A percentile compares a stretch with the other conserved stretches of the same genome.
Conservation (phyloP, 2,329 filamentous ascomycete genomes). For the Eutypella sp. region DNA sequence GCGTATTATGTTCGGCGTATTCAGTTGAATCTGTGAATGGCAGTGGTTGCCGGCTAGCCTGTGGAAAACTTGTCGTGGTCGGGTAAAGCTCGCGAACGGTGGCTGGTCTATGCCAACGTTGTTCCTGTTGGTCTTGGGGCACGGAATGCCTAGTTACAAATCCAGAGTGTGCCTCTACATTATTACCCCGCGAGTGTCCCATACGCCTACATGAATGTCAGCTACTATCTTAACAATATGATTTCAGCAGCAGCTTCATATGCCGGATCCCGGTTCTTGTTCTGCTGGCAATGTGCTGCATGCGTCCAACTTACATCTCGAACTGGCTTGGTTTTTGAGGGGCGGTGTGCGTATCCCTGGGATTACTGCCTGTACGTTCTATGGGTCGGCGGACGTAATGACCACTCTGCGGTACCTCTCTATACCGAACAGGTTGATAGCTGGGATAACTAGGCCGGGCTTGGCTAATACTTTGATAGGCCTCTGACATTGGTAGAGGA, state of each 20-base stretch:
- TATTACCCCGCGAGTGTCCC: background rate
- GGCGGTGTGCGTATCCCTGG: conserved; percentile 7
- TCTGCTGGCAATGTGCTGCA: background rate
- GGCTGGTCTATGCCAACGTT: conserved; percentile 4
- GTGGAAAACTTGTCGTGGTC: conserved; percentile 11
- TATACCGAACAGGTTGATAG: conserved; percentile 6
- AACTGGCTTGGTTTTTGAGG: conserved; percentile 5
- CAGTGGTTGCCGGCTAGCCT: conserved; percentile 11
- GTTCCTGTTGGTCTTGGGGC: background rate
- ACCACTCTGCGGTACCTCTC: conserved; percentile 9
- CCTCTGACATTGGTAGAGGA: conserved; percentile 3
- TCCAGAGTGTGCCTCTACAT: background rate
- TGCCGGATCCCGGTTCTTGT: background rate
- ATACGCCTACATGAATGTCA: background rate
- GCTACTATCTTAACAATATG: background rate
- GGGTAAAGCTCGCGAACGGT: conserved; percentile 3
- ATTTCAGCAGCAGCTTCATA: background rate
- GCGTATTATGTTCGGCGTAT: conserved; percentile 12
- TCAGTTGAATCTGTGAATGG: conserved; percentile 12
- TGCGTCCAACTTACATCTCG: conserved; percentile 18
- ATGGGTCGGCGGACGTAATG: conserved; percentile 7
- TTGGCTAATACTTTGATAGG: conserved; percentile 4
- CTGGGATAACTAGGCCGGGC: conserved; percentile 3
- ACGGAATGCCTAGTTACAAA: background rate
- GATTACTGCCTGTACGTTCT: conserved; percentile 7